These are phyloP conservation scores for Ustilago loliicola DNA, from an alignment of 1,284 basidiomycete genomes.

Conservation along the genomic window DNA sequence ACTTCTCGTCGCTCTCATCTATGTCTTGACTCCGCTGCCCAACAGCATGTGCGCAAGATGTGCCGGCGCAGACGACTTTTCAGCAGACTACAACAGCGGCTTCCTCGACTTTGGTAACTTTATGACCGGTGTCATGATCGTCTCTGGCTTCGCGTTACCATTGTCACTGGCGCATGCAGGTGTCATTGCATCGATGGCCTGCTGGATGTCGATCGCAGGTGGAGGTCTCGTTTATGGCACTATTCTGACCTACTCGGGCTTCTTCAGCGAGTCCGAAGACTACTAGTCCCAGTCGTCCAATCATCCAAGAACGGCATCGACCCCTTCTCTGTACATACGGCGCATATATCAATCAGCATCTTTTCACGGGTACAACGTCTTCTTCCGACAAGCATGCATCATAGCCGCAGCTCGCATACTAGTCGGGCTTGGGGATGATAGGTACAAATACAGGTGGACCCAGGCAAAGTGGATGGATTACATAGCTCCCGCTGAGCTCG, in stretches of 20 bases:
- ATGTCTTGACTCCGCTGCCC: conserved; percentile 93
- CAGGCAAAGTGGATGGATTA: not conserved
- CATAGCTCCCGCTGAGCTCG: not conserved
- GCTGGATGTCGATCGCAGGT: conserved; percentile 92
- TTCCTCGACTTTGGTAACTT: conserved; percentile 91
- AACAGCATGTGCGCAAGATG: conserved; percentile 80
- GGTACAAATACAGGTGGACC: conserved; percentile 14
- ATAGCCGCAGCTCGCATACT: too few relatives aligned
- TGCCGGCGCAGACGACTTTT: conserved; percentile 74
- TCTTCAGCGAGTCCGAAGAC: conserved; percentile 64
- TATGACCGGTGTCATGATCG: conserved; percentile 88
- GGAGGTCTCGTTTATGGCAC: conserved; percentile 96
- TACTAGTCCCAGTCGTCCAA: too few relatives aligned
- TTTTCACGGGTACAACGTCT: conserved; percentile 30
- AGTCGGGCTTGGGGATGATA: too few relatives aligned
- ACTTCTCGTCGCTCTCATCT: conserved; percentile 92
- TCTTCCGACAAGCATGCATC: too few relatives aligned
- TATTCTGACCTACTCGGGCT: conserved; percentile 70
- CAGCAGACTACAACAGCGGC: conserved; percentile 73
- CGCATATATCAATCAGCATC: conserved; percentile 5
- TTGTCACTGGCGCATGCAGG: conserved; percentile 91
- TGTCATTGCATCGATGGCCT: conserved; percentile 86
- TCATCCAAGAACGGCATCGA: too few relatives aligned
- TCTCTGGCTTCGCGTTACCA: conserved; percentile 90
- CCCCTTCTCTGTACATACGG: conserved; percentile 44